Conservation (phyloP, 2,329 filamentous ascomycete genomes). For the Allantophomopsis cytisporea region DNA sequence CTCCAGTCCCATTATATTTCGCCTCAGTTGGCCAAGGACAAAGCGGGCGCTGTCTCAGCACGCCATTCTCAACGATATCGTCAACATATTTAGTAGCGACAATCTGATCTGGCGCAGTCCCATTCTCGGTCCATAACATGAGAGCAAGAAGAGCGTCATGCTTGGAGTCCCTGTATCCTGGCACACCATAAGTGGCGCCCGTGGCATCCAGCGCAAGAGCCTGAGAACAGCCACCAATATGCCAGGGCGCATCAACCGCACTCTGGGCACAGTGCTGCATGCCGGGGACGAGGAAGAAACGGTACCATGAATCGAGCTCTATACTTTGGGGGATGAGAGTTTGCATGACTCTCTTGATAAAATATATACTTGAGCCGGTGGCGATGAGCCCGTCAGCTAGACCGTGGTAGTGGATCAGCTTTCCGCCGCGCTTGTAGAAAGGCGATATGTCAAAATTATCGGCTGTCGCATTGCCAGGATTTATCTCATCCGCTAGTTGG, state of each 20-base stretch:
- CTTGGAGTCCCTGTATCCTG: not conserved
- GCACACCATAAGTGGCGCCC: not conserved
- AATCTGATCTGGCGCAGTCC: conserved; percentile 24
- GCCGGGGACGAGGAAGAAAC: conserved; percentile 36
- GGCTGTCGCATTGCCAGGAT: not conserved
- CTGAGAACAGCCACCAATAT: not conserved
- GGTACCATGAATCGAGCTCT: conserved; percentile 28
- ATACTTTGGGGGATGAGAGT: conserved; percentile 21
- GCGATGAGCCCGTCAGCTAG: not conserved
- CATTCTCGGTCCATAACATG: conserved; percentile 29
- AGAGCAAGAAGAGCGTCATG: conserved; percentile 30
- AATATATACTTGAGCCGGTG: conserved; percentile 6
- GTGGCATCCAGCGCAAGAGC: no score
- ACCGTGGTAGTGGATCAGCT: not conserved
- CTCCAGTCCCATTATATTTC: not conserved
- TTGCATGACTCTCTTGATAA: conserved; percentile 8
- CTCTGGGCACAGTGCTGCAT: conserved; percentile 15
- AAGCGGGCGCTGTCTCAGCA: not conserved
- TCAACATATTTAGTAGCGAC: conserved; percentile 24
- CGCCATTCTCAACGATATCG: not conserved
- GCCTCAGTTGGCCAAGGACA: not conserved
- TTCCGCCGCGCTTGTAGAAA: not conserved
- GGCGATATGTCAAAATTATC: not conserved
- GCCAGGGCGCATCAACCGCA: not conserved
- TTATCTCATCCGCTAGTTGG: not conserved